phyloP scores from a whole-genome alignment of 2,329 filamentous ascomycete genomes.

The Aspergillus luchuensis region DNA sequence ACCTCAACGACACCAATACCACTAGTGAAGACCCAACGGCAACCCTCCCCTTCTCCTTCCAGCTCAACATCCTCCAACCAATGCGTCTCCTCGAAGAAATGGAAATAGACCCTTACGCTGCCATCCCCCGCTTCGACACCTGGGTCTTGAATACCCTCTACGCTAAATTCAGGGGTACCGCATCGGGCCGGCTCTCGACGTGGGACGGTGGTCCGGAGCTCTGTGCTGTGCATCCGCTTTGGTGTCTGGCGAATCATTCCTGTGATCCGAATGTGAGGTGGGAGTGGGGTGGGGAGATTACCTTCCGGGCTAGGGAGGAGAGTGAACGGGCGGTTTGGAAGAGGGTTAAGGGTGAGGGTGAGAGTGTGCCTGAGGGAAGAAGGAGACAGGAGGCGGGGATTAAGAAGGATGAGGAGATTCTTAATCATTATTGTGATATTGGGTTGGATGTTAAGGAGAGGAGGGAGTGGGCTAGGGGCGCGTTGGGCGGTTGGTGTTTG shows the following conservation, averaged over 20 bases:
- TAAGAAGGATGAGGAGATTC: constrained; percentile 76
- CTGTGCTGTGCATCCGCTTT: constrained; percentile 89
- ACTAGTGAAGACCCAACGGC: constrained; percentile 32
- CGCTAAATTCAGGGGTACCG: constrained; percentile 89
- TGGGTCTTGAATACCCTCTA: constrained; percentile 85
- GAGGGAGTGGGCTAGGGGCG: constrained; percentile 85
- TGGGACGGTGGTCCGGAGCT: constrained; percentile 84
- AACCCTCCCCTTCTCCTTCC: constrained; percentile 63
- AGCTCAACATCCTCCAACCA: constrained; percentile 60
- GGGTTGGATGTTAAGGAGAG: constrained; percentile 74
- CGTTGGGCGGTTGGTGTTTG: constrained; percentile 84
- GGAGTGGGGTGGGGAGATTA: constrained; percentile 71
- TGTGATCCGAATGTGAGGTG: constrained; percentile 93
- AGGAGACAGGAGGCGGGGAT: constrained; percentile 55
- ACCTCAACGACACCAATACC: constrained; percentile 20
- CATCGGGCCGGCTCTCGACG: constrained; percentile 77
- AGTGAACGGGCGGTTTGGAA: constrained; percentile 43
- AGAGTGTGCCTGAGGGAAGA: constrained; percentile 31
- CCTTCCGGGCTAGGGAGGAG: constrained; percentile 37
- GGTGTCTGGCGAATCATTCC: constrained; percentile 95
- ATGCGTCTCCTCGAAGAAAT: constrained; percentile 65
- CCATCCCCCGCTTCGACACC: constrained; percentile 46
- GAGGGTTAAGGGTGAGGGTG: constrained; percentile 11
- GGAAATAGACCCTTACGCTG: constrained; percentile 61
- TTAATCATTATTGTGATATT: constrained; percentile 95